A percentile compares a stretch with the other conserved stretches of the same genome.
These are phyloP conservation scores for Hypoxylon sp. DNA, from an alignment of 2,329 filamentous ascomycete species.

Conservation along the genomic window DNA sequence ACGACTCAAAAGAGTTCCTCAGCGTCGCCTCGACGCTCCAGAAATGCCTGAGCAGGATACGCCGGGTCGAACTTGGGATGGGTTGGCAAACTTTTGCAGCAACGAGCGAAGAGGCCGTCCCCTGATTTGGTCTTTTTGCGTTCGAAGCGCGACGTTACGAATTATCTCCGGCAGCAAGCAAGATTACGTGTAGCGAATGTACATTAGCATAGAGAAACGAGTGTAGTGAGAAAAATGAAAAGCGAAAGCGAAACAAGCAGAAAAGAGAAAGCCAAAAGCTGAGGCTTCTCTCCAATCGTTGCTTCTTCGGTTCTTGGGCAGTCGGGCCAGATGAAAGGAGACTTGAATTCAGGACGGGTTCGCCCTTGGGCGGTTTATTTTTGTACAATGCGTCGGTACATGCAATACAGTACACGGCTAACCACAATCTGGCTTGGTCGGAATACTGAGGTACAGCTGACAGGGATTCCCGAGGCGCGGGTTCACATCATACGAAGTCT, in stretches of 20 bases:
- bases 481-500: constrained; percentile 45
- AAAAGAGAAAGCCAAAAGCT: constrained; percentile 44
- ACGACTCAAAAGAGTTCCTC: constrained; percentile 39
- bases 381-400: constrained; percentile 40
- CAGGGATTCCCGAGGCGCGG: constrained; percentile 44
- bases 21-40: constrained; percentile 33
- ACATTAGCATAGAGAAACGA: constrained; percentile 48
- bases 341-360: constrained; percentile 36
- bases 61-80: constrained; percentile 18
- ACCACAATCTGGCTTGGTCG: constrained; percentile 14
- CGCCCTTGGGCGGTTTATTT: constrained; percentile 45
- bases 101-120: constrained; percentile 28
- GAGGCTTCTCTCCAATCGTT: constrained; percentile 44
- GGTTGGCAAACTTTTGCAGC: constrained; percentile 28
- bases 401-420: constrained; percentile 36
- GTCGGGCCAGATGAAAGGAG: constrained; percentile 43
- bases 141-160: constrained; percentile 12
- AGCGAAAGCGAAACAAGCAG: constrained; percentile 40
- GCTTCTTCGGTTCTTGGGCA: constrained; percentile 28
- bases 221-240: constrained; percentile 48
- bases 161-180: constrained; percentile 32
- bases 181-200: constrained; percentile 45
- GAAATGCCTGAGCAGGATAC: constrained; percentile 5
- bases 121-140: constrained; percentile 16
- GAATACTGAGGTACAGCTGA: constrained; percentile 25